Base-by-base conservation (phyloP, 441 rosid species). In the Adansonia grandidieri region DNA sequence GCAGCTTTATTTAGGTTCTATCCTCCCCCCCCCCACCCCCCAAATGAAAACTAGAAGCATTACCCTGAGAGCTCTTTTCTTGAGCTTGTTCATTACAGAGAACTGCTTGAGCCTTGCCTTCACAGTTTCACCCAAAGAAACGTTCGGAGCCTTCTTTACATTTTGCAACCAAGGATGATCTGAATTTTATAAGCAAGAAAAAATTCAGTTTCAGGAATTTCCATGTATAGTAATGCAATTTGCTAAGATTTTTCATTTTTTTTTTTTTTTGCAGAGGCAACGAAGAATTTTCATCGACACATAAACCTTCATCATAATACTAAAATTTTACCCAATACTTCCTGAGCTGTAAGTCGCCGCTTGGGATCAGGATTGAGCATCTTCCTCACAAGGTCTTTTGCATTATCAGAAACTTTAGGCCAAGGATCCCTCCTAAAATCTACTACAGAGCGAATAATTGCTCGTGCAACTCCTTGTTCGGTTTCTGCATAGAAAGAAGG, bases 41-140 rank as follows among this genome's bases (percentile, higher is more conserved):
- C n/a, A n/a, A n/a, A n/a, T n/a, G n/a, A n/a, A n/a, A n/a, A n/a
- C n/a, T n/a, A n/a, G 51, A 53, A 80, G 66, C 78, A 61, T 78
- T 87, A 91, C 94, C 91, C 90, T 85, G 15, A 91, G 90, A 76
- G 96, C 96, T 86, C 96, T 84, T 85, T 91, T 91, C 90, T 90
- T 91, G 75, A 91, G 92, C 84, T 89, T 91, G 84, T 91, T 91
- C 93, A 91, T 91, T 54, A 91, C 89, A 7, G 92, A 87, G 83
- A 91, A 91, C 77, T 91, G 96, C 87, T 90, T 88, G 77, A 91
- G 87, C 85, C 93, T 87, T 53, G 96, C 90, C 71, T 86, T 88
- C 71, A 91, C 93, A 11, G 90, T 91, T 84, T 91, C 96, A 74
- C 96, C 96, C 69, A 91, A 81, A 75, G 88, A 82, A 78, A 91